Conservation (phyloP, 305 asterid species). For the Ajuga reptans region DNA sequence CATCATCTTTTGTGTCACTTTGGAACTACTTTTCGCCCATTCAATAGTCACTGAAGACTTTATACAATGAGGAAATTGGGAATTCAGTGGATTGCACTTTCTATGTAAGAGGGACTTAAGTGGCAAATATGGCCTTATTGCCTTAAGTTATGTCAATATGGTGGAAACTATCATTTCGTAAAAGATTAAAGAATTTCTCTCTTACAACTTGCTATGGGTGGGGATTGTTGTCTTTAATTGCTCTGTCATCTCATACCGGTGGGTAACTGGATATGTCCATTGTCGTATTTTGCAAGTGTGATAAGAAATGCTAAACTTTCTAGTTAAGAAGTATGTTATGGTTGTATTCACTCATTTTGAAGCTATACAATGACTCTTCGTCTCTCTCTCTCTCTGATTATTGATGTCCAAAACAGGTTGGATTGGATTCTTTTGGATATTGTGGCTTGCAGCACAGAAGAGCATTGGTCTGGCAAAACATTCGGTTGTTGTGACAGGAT, state of each 20-base stretch:
- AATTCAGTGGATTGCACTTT: neutral
- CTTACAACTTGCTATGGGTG: neutral
- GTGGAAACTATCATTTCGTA: neutral
- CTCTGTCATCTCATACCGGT: neutral
- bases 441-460: conserved; percentile 57
- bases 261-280: neutral
- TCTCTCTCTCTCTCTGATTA: neutral
- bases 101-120: neutral
- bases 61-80: too few relatives aligned
- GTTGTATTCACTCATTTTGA: neutral
- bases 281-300: neutral
- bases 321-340: neutral
- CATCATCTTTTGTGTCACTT: neutral
- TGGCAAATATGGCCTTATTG: neutral
- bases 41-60: neutral
- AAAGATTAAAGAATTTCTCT: neutral
- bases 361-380: too few relatives aligned
- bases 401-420: conserved; percentile 45
- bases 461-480: conserved; percentile 47
- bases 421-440: conserved; percentile 65
- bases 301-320: neutral
- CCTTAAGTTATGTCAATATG: neutral
- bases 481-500: conserved; percentile 46
- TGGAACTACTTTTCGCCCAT: neutral
- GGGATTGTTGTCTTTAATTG: neutral